Percentiles rank a stretch among this genome's conserved stretches.
phyloP scores from a whole-genome alignment of 2,329 filamentous ascomycete species.

The Penicillium sp. region DNA sequence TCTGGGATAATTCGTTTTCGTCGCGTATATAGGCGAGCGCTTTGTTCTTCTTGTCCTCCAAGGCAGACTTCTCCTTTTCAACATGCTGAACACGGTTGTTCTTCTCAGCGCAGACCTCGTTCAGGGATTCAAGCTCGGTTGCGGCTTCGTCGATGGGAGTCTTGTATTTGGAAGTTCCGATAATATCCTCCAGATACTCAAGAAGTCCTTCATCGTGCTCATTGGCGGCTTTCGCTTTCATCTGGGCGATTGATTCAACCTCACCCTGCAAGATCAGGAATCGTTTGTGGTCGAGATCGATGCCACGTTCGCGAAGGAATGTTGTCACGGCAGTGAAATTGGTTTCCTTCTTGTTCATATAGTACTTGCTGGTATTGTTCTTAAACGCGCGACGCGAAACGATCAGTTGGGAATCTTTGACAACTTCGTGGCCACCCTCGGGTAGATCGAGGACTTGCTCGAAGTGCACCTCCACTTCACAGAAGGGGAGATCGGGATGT shows the following conservation, averaged over 20 bases:
- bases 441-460: constrained; percentile 89
- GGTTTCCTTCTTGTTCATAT: constrained; percentile 85
- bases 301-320: constrained; percentile 78
- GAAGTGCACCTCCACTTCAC: constrained; percentile 96
- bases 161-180: constrained; percentile 98
- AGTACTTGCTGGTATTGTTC: constrained; percentile 98
- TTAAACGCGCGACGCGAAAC: constrained; percentile 93
- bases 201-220: constrained; percentile 95
- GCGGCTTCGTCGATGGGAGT: constrained; percentile 93
- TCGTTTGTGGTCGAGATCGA: constrained; percentile 96
- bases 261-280: constrained; percentile 97
- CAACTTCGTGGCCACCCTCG: constrained; percentile 68
- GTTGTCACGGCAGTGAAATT: constrained; percentile 91
- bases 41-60: constrained; percentile 96
- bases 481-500: constrained; percentile 79
- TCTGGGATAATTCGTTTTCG: constrained; percentile 86
- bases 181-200: constrained; percentile 97
- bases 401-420: constrained; percentile 80
- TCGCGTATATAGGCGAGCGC: constrained; percentile 84
- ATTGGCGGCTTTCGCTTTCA: constrained; percentile 93
- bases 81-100: constrained; percentile 94
- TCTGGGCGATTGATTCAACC: constrained; percentile 97
- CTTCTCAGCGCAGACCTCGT: constrained; percentile 94
- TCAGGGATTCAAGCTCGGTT: constrained; percentile 82
- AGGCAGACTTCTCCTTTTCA: constrained; percentile 88